Conservation (phyloP, 768 basidiomycete genomes). For the Phylloporus rhodoxanthus region DNA sequence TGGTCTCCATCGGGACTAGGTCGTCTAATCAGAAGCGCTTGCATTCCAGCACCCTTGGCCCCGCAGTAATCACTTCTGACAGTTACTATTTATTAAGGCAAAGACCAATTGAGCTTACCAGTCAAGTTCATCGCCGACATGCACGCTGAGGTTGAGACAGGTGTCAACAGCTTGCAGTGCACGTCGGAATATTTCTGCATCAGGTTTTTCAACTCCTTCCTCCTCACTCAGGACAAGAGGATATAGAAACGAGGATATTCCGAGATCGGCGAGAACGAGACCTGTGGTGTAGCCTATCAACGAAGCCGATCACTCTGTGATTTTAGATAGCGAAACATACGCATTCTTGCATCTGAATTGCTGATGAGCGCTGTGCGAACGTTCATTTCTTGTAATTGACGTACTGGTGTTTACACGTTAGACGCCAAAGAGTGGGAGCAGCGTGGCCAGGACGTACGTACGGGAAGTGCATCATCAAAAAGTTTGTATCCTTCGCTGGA, state of each 20-base stretch:
- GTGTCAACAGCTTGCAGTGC: constrained; percentile 22
- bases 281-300: constrained; percentile 28
- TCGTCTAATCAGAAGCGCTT: constrained; percentile 53
- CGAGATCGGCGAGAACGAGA: constrained; percentile 55
- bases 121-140: constrained; percentile 71
- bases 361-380: constrained; percentile 58
- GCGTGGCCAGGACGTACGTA: constrained; percentile 29
- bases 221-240: constrained; percentile 67
- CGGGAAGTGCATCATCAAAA: constrained; percentile 49
- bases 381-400: constrained; percentile 38
- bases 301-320: not conserved
- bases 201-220: constrained; percentile 65
- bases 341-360: constrained; percentile 68
- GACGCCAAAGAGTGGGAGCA: not conserved
- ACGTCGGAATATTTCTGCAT: constrained; percentile 49
- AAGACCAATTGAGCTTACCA: constrained; percentile 39
- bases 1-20: constrained; percentile 43
- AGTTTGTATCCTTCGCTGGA: constrained; percentile 63
- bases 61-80: constrained; percentile 58
- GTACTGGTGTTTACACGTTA: constrained; percentile 32
- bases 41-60: constrained; percentile 48
- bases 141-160: constrained; percentile 42
- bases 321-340: constrained; percentile 36
- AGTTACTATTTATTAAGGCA: constrained; percentile 1
- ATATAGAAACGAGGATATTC: constrained; percentile 41